Conservation (phyloP, 805 yeast genomes). For the Monosporozyma aerobia region DNA sequence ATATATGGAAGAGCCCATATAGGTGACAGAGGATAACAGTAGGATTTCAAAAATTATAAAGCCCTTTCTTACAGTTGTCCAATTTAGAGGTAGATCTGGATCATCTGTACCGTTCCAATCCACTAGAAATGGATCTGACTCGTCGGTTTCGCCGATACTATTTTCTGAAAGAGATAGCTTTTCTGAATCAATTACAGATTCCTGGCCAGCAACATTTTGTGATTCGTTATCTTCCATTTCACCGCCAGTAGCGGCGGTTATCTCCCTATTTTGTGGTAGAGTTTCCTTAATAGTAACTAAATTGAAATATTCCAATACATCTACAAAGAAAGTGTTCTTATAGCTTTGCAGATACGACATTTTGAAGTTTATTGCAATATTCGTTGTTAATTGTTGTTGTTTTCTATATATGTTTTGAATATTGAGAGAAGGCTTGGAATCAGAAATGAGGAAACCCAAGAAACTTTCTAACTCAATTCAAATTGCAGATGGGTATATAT, state of each 20-base stretch:
- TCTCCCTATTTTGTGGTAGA: slow-evolving; percentile 1
- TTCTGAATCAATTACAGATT: neutral
- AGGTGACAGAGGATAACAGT: slow-evolving; percentile 41
- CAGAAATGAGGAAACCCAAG: neutral
- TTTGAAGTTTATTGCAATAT: too few relatives aligned
- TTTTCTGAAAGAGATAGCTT: neutral
- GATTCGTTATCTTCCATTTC: neutral
- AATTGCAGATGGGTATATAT: too few relatives aligned
- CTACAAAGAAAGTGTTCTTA: slow-evolving; percentile 19
- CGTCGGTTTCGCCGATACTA: neutral
- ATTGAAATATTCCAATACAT: slow-evolving; percentile 16
- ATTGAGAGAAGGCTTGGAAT: too few relatives aligned
- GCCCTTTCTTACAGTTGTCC: slow-evolving; percentile 38
- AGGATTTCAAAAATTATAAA: slow-evolving; percentile 34
- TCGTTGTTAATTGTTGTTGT: neutral
- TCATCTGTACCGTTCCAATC: slow-evolving; percentile 32
- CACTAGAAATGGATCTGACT: slow-evolving; percentile 23
- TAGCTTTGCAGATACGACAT: neutral
- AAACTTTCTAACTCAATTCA: too few relatives aligned
- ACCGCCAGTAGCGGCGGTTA: too few relatives aligned
- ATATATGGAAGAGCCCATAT: slow-evolving; percentile 48
- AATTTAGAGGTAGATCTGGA: slow-evolving; percentile 48
- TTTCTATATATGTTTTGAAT: too few relatives aligned
- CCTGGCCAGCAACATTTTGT: neutral
- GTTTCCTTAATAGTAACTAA: slow-evolving; percentile 10